phyloP scores from a whole-genome alignment of 2,329 filamentous ascomycete species.

The Acrodontium crateriforme region DNA sequence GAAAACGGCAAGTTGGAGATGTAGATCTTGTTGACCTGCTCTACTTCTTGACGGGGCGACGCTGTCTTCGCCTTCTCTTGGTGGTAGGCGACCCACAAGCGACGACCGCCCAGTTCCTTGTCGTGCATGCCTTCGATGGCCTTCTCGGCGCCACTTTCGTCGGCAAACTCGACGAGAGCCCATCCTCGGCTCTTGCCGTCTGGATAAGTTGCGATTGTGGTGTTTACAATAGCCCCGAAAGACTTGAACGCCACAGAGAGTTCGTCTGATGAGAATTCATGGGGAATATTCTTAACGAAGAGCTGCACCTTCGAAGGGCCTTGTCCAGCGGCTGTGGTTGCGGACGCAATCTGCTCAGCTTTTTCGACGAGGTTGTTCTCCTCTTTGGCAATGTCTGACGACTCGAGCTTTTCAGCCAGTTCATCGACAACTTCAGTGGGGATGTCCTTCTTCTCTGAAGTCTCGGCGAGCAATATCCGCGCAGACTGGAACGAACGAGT shows the following conservation, averaged over 20 bases:
- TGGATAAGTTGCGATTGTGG: constrained; percentile 45
- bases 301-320: constrained; percentile 19
- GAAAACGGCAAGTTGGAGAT: no score
- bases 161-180: constrained; percentile 50
- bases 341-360: neutral
- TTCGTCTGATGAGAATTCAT: constrained; percentile 49
- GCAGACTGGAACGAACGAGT: constrained; percentile 27
- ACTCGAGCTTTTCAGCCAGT: neutral
- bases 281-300: constrained; percentile 58
- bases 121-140: constrained; percentile 47
- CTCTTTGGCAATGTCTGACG: no score
- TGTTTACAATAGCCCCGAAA: constrained; percentile 41
- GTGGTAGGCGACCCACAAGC: constrained; percentile 49
- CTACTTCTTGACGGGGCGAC: no score
- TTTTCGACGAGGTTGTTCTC: constrained; percentile 12
- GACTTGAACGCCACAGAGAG: constrained; percentile 45
- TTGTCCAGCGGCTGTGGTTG: neutral
- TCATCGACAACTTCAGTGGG: neutral
- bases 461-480: constrained; percentile 18
- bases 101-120: constrained; percentile 49
- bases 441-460: constrained; percentile 3
- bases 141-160: constrained; percentile 36
- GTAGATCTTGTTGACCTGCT: no score
- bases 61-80: no score
- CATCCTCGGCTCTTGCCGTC: constrained; percentile 58